Base-by-base conservation (phyloP, 352 stramenopile genomes). In the Albugo laibachii region DNA sequence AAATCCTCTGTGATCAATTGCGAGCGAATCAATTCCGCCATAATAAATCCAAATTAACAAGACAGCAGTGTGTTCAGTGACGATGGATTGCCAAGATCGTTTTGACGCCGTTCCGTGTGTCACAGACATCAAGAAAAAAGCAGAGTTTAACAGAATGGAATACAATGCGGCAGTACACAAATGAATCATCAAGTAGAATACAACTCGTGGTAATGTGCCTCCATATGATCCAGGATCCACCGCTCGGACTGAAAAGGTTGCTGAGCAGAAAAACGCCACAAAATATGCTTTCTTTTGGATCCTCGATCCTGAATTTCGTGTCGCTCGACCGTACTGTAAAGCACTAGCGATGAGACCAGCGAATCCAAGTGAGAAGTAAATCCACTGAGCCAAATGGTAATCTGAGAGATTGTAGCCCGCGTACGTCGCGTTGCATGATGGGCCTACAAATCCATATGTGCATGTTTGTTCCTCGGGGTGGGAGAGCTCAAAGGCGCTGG, bases 101-200 rank as follows among this genome's bases (percentile, higher is more conserved):
- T 24, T 43, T 43, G 16, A 19, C 3, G 38, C 38, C 8, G 16
- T 19, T 43, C 20, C 38, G 38, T 43, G 38, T 8, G 20, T 43
- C 38, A 43, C 16, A 3, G 16, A 19, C 38, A 43, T 43, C 38
- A 19, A 8, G 8, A 43, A 43, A 8, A 43, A 24, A 43, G 16
- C 16, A 19, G 38, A 43, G 8, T 24, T 43, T 8, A 43, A 24
- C 16, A 19, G 77, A 45, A 80, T 62, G 1, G 67, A 69, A 57
- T 66, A 76, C 16, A 80, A 50, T 41, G 67, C 57, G 2, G 67
- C 67, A 3, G 70, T 83, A 38, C 70, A 83, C 36, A 68, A 65
- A 51, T 83, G 59, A 5, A 62, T 54, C 44, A 80, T 52, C 38
- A 79, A 77, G 2, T 61, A 58, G 11, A 47, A 44, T 19, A 80